Evolutionary conservation across 2,329 filamentous ascomycete genomes (phyloP), one percentile per base, ranked within the genome.

Genomic region (Fusarium incarnatum): DNA sequence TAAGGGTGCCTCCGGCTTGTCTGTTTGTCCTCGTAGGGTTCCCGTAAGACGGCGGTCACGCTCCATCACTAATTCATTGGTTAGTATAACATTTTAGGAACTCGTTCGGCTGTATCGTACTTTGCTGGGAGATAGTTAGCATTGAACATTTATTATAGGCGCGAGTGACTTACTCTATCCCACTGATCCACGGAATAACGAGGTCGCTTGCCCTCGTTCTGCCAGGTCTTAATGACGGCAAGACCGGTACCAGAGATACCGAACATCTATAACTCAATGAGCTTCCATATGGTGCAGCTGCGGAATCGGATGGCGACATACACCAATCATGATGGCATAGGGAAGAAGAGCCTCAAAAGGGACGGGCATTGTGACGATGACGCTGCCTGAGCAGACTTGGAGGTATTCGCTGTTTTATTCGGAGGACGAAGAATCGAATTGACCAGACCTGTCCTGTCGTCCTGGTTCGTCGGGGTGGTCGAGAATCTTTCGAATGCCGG

Each of bases 331-430:
- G 83, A 91, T 89, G 79, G 82, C 88, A 79, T 90, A 90, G 45
- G 88, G 88, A 80, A 91, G 83, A 71, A 91, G 77, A 52, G 87
- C 82, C 80, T 91, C 88, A 81, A 90, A 91, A 49, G 88, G 88
- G 70, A 91, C 81, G 64, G 86, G 86, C 88, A 91, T 91, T 66
- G 58, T 74, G 75, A 72, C 61, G 69, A 56, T 56, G 71, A 65
- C 54, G 78, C 77, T 78, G 75, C 77, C 67, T 68, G 56, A 64
- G 77, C 76, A 77, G 78, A 73, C 77, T 77, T 67, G 25, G 42
- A 59, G 27, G 65, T 67, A 59, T 52, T 48, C 34, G 58, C n/a
- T 54, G 30, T 37, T 32, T 45, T 27, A 64, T 50, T 58, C 20
- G 49, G 65, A 41, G 63, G 46, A 34, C 30, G 41, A 50, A 23